Evolutionary conservation across 2,329 filamentous ascomycete genomes (phyloP).

Genomic region (Magnaporthales sp.): DNA sequence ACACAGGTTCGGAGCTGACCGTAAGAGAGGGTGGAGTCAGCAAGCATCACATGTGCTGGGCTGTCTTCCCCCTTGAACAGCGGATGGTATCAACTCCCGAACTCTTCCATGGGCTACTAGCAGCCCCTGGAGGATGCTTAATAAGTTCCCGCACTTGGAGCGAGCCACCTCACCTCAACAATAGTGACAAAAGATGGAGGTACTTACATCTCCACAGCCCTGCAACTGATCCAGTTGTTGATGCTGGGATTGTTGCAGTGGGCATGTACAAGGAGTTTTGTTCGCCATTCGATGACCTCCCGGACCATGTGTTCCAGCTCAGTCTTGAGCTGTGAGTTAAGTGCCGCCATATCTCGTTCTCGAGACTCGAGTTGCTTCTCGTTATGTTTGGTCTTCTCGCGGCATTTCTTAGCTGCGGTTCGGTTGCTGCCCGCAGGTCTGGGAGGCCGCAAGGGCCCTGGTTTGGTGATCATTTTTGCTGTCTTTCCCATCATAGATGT

Average conservation of each 20-base stretch:
- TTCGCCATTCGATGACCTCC: not conserved
- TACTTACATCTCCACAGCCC: slow-evolving; percentile 4
- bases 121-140: not conserved
- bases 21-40: not conserved
- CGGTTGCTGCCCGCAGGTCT: not conserved
- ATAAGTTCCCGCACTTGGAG: not conserved
- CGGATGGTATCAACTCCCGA: not conserved
- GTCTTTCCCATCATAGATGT: not conserved
- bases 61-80: not conserved
- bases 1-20: not conserved
- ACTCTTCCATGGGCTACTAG: not conserved
- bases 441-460: not conserved
- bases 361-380: slow-evolving; percentile 2
- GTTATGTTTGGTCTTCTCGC: slow-evolving; percentile 1
- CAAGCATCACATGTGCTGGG: not conserved
- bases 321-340: not conserved
- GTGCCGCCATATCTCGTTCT: not conserved
- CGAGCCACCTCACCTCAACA: not conserved
- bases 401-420: slow-evolving; percentile 4
- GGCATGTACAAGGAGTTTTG: not conserved
- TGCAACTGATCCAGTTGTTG: slow-evolving; percentile 3
- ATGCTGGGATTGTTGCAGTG: slow-evolving; percentile 3
- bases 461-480: not conserved
- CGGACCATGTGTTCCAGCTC: not conserved
- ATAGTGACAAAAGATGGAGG: not conserved